These are phyloP conservation scores for Penicillium taxi DNA, from an alignment of 495 filamentous ascomycete species.

Conservation along the genomic window DNA sequence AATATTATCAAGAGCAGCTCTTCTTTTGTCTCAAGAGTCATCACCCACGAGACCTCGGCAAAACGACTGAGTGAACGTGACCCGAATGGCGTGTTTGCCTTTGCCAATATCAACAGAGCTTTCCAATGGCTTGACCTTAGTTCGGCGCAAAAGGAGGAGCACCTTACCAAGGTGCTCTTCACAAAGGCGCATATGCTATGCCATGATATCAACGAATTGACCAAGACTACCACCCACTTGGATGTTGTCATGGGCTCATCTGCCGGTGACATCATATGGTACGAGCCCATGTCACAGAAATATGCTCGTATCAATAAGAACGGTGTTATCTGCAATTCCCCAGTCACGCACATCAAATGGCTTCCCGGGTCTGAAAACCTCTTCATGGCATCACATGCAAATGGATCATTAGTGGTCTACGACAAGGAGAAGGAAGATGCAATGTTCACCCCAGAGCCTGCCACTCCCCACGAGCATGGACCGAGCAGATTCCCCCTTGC, in stretches of 20 bases:
- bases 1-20: conserved; percentile 98
- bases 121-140: conserved; percentile 77
- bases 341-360: conserved; percentile 85
- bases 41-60: conserved; percentile 69
- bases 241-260: conserved; percentile 95
- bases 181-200: conserved; percentile 93
- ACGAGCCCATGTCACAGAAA: conserved; percentile 92
- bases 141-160: conserved; percentile 58
- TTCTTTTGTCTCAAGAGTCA: conserved; percentile 91
- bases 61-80: conserved; percentile 75
- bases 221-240: conserved; percentile 69
- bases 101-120: conserved; percentile 90
- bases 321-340: conserved; percentile 75
- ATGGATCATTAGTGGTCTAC: conserved; percentile 89
- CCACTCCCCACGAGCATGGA: conserved; percentile 34
- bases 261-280: conserved; percentile 96
- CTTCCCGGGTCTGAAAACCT: conserved; percentile 89
- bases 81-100: conserved; percentile 73
- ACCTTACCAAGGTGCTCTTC: conserved; percentile 89
- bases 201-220: conserved; percentile 82
- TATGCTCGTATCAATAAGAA: conserved; percentile 97
- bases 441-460: conserved; percentile 53
- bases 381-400: conserved; percentile 87
- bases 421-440: conserved; percentile 98
- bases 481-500: conserved; percentile 42